Evolutionary conservation across 805 yeast genomes (phyloP).

Genomic region (Suhomyces prunicola): DNA sequence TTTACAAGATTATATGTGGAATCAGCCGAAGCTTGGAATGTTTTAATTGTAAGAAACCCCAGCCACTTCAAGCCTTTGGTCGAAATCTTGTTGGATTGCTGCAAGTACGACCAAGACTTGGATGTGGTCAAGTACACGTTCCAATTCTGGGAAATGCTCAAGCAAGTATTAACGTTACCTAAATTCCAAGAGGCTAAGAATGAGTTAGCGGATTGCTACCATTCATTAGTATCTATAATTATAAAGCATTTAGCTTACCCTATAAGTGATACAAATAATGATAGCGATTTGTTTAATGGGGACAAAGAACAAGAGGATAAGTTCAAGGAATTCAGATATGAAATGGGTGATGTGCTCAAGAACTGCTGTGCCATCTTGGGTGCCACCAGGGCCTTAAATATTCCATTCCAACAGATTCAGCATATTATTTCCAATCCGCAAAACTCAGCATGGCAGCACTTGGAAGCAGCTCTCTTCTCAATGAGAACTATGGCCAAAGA

Average conservation of each 20-base stretch:
- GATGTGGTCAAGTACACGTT: conserved; percentile 89
- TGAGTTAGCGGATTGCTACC: conserved; percentile 53
- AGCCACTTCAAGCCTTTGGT: conserved; percentile 68
- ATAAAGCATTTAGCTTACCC: conserved; percentile 77
- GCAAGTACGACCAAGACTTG: conserved; percentile 75
- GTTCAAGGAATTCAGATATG: conserved; percentile 90
- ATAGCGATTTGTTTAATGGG: conserved; percentile 49
- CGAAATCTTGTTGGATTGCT: conserved; percentile 64
- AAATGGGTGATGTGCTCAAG: conserved; percentile 96
- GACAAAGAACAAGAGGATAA: conserved; percentile 86
- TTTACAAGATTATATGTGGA: conserved; percentile 78
- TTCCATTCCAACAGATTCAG: conserved; percentile 66
- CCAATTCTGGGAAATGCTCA: conserved; percentile 84
- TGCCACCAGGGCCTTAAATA: conserved; percentile 59
- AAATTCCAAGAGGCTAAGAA: conserved; percentile 52
- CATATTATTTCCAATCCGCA: conserved; percentile 25
- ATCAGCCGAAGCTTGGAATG: conserved; percentile 96
- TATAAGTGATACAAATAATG: conserved; percentile 19
- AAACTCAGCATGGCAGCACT: conserved; percentile 66
- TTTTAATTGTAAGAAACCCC: conserved; percentile 72
- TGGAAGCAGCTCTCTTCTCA: conserved; percentile 87
- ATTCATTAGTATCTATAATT: conserved; percentile 57
- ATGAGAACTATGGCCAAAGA: conserved; percentile 95
- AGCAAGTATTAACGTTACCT: conserved; percentile 63
- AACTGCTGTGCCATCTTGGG: conserved; percentile 94